phyloP scores from a whole-genome alignment of 192 early-diverging fungal genomes.

The Piromyces sp. region DNA sequence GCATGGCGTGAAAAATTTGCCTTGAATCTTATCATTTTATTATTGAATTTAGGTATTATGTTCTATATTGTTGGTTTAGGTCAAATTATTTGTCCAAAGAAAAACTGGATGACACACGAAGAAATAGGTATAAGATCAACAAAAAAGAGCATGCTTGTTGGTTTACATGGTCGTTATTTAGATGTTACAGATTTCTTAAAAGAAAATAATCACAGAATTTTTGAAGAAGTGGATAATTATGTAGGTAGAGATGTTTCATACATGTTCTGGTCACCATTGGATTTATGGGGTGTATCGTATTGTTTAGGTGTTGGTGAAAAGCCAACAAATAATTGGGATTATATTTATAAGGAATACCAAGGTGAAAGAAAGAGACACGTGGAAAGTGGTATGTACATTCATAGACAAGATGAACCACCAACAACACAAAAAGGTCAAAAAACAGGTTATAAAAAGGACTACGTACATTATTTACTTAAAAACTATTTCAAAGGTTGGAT shows the following conservation, averaged over 20 bases:
- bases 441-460: background rate
- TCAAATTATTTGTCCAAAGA: conserved; percentile 53
- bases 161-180: background rate
- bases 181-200: background rate
- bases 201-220: background rate
- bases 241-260: background rate
- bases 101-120: conserved; percentile 14
- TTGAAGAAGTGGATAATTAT: background rate
- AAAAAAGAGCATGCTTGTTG: background rate
- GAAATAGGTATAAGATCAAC: background rate
- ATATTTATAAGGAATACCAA: background rate
- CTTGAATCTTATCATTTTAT: conserved; percentile 65
- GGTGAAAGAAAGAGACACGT: background rate
- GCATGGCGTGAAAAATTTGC: conserved; percentile 98
- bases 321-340: background rate
- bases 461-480: background rate
- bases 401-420: background rate
- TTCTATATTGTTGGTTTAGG: conserved; percentile 65
- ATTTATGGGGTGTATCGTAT: background rate
- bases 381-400: background rate
- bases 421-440: background rate
- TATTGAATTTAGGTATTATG: conserved; percentile 58
- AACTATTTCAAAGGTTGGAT: background rate
- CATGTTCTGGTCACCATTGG: background rate
- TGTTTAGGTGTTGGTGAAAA: background rate